phyloP scores from a whole-genome alignment of 192 early-diverging fungal species.

The Coemansia sp. region DNA sequence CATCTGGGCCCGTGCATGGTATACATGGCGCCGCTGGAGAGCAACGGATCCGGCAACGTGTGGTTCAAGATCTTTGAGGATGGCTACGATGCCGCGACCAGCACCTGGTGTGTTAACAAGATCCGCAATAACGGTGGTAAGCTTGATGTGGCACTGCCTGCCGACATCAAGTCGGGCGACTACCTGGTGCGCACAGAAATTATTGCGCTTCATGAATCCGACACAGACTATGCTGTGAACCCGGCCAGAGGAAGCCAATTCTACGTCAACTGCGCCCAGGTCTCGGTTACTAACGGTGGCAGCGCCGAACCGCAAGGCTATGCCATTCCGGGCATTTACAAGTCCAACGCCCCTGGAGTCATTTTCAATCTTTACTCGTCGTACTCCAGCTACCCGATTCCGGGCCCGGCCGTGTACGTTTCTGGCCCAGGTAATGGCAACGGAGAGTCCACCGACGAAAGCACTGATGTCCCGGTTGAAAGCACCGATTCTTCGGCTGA shows the following conservation, averaged over 20 bases:
- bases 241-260: slow-evolving; percentile 19
- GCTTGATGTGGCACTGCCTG: slow-evolving; percentile 23
- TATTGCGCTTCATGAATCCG: slow-evolving; percentile 27
- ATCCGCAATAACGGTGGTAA: slow-evolving; percentile 25
- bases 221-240: slow-evolving; percentile 16
- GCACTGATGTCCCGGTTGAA: neutral
- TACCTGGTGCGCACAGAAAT: slow-evolving; percentile 43
- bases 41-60: slow-evolving; percentile 26
- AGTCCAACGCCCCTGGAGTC: slow-evolving; percentile 18
- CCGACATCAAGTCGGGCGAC: slow-evolving; percentile 28
- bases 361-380: slow-evolving; percentile 21
- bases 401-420: slow-evolving; percentile 28
- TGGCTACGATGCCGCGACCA: slow-evolving; percentile 17
- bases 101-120: slow-evolving; percentile 31
- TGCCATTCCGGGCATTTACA: slow-evolving; percentile 27
- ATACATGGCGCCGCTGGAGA: slow-evolving; percentile 37
- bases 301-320: slow-evolving; percentile 15
- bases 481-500: neutral
- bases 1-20: slow-evolving; percentile 33
- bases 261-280: slow-evolving; percentile 34
- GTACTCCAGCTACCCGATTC: slow-evolving; percentile 22
- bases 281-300: slow-evolving; percentile 20
- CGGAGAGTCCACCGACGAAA: neutral
- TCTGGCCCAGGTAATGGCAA: slow-evolving; percentile 8
- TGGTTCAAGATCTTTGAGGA: slow-evolving; percentile 45